phyloP scores from a whole-genome alignment of 2,329 filamentous ascomycete species.

The Neopestalotiopsis clavispora region DNA sequence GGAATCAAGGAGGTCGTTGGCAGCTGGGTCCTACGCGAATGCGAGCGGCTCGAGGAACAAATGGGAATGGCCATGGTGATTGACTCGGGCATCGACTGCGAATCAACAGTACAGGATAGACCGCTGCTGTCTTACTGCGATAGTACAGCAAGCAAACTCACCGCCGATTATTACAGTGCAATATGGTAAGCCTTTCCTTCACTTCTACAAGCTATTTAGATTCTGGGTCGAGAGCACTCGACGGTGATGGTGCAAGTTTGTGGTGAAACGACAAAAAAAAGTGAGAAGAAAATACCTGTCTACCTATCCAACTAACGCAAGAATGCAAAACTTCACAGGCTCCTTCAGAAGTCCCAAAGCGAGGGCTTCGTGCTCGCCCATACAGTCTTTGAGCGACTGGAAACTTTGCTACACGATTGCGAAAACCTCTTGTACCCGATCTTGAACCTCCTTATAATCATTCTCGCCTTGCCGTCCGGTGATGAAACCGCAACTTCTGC shows the following conservation, averaged over 20 bases:
- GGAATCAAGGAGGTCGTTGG: slow-evolving; percentile 28
- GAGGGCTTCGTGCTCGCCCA: slow-evolving; percentile 31
- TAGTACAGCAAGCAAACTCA: neutral
- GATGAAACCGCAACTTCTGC: neutral
- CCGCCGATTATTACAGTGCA: slow-evolving; percentile 11
- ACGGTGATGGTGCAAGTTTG: too few species aligned
- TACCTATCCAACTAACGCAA: neutral
- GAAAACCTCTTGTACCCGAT: slow-evolving; percentile 13
- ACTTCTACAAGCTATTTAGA: slow-evolving; percentile 13
- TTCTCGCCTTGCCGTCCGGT: neutral
- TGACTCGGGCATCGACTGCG: slow-evolving; percentile 6
- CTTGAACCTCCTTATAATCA: slow-evolving; percentile 14
- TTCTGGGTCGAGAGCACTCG: too few species aligned
- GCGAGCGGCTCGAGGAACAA: neutral
- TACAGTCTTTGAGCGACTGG: slow-evolving; percentile 27
- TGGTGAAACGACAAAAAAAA: neutral
- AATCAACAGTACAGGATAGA: neutral
- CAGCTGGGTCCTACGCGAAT: slow-evolving; percentile 23
- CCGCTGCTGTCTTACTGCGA: slow-evolving; percentile 12
- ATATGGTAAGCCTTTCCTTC: slow-evolving; percentile 3
- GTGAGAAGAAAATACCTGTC: too few species aligned
- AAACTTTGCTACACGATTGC: slow-evolving; percentile 27
- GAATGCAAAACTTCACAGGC: slow-evolving; percentile 24
- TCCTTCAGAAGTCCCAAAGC: slow-evolving; percentile 28
- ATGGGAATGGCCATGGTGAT: neutral